phyloP scores from a whole-genome alignment of 106 monocot genomes.

The Dactylorhiza incarnata region DNA sequence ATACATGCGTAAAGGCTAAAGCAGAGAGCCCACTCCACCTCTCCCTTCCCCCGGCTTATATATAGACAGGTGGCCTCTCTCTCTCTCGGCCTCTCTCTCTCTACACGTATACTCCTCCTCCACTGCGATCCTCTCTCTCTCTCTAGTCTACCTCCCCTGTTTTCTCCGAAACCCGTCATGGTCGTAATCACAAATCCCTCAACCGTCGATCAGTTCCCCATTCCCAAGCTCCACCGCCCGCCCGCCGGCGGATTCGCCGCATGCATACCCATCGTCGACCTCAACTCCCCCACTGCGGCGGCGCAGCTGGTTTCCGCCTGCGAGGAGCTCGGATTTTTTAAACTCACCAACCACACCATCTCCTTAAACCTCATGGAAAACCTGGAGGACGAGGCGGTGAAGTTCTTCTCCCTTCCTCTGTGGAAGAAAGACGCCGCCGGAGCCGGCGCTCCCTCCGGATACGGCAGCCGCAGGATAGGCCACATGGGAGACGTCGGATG shows the following conservation, averaged over 20 bases:
- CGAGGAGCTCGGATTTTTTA: conserved; percentile 75
- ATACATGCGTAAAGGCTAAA: not conserved
- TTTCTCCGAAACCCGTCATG: conserved; percentile 15
- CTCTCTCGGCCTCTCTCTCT: not conserved
- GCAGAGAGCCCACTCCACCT: not conserved
- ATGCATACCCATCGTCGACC: conserved; percentile 33
- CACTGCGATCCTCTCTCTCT: not conserved
- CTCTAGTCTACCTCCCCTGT: not conserved
- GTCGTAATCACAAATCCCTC: conserved; percentile 34
- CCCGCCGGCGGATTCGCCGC: not conserved
- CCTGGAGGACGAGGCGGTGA: conserved; percentile 39
- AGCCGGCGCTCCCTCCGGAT: conserved; percentile 39
- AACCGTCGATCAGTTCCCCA: conserved; percentile 20
- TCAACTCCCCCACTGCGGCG: conserved; percentile 9
- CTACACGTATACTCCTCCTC: no score
- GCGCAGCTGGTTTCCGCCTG: conserved; percentile 36
- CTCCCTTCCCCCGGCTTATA: not conserved
- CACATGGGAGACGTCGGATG: conserved; percentile 72
- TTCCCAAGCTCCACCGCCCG: conserved; percentile 8
- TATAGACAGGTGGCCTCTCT: not conserved
- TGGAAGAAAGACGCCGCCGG: conserved; percentile 37
- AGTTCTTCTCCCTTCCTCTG: conserved; percentile 48
- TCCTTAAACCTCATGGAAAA: conserved; percentile 17
- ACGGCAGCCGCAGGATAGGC: conserved; percentile 71
- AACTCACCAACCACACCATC: conserved; percentile 57